phyloP scores from a whole-genome alignment of 1,284 basidiomycete species.

The Austropuccinia psidii region DNA sequence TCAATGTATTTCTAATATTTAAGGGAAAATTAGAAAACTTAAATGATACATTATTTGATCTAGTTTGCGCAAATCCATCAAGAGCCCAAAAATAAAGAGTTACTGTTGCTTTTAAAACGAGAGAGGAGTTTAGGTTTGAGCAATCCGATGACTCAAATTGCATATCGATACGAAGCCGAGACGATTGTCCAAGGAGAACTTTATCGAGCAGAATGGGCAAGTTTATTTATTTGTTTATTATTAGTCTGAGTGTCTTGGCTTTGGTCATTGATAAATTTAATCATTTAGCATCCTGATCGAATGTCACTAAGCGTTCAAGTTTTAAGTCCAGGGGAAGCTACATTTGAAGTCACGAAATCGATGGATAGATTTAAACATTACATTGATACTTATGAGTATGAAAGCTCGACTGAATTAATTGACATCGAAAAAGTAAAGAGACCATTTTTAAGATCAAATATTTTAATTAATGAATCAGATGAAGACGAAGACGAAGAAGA shows the following conservation, averaged over 20 bases:
- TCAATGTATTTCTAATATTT: no score
- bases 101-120: constrained; percentile 16
- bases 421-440: not conserved
- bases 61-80: constrained; percentile 36
- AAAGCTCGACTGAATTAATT: constrained; percentile 7
- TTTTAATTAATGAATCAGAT: not conserved
- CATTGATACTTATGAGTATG: constrained; percentile 13
- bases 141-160: constrained; percentile 7
- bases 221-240: not conserved
- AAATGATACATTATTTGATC: no score
- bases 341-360: constrained; percentile 11
- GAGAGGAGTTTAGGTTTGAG: constrained; percentile 6
- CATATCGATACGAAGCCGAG: constrained; percentile 24
- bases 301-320: constrained; percentile 32
- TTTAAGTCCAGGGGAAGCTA: constrained; percentile 12
- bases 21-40: no score
- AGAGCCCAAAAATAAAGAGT: constrained; percentile 28
- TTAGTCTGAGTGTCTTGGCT: not conserved
- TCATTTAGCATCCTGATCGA: constrained; percentile 24
- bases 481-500: not conserved
- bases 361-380: constrained; percentile 10
- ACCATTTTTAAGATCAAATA: constrained; percentile 2
- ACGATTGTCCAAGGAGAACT: constrained; percentile 27
- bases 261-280: not conserved
- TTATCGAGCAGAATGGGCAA: constrained; percentile 36